Conservation (phyloP, 805 yeast species). For the Hanseniaspora valbyensis region DNA sequence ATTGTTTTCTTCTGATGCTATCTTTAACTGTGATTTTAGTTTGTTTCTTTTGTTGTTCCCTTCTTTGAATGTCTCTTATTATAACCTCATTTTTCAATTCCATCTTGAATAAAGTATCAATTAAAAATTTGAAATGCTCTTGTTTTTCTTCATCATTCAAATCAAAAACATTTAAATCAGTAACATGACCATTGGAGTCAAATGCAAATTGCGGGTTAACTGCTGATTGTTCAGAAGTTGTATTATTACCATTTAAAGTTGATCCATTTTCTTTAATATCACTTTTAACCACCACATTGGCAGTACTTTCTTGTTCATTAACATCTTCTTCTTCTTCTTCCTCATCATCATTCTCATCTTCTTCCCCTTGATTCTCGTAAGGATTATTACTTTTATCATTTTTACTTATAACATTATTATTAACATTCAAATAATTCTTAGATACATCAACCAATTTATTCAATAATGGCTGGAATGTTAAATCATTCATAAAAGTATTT, state of each 20-base stretch:
- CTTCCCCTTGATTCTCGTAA: conserved; percentile 19
- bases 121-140: conserved; percentile 30
- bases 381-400: conserved; percentile 17
- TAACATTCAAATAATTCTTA: conserved; percentile 7
- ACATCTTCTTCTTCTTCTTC: conserved; percentile 27
- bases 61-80: neutral
- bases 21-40: neutral
- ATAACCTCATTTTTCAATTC: conserved; percentile 11
- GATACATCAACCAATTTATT: conserved; percentile 11
- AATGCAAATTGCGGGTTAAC: conserved; percentile 6
- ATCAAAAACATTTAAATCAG: neutral
- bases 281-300: conserved; percentile 13
- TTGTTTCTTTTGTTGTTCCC: neutral
- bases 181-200: conserved; percentile 31
- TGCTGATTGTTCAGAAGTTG: too few relatives aligned
- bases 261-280: conserved; percentile 16
- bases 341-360: conserved; percentile 25
- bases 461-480: conserved; percentile 13
- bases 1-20: too few relatives aligned
- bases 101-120: conserved; percentile 2
- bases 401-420: conserved; percentile 14
- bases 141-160: conserved; percentile 36
- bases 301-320: conserved; percentile 25
- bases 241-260: conserved; percentile 21
- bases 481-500: conserved; percentile 37